phyloP scores from a whole-genome alignment of 805 yeast species.

The Kazachstania psychrophila region DNA sequence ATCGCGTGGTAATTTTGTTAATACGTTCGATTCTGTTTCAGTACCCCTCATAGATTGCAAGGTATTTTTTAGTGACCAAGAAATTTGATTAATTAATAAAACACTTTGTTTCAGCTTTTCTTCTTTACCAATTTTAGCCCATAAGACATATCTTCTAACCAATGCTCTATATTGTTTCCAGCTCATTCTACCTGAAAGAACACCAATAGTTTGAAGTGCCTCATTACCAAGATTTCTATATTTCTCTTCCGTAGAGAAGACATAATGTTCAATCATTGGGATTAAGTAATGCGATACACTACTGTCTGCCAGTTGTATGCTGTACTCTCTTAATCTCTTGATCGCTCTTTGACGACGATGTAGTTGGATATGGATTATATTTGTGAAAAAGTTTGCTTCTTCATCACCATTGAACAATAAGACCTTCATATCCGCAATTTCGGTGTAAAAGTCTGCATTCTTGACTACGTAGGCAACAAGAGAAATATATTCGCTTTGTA shows the following conservation, averaged over 20 bases:
- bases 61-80: conserved; percentile 40
- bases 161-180: conserved; percentile 80
- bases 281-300: conserved; percentile 71
- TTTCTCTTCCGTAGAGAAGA: conserved; percentile 49
- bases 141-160: conserved; percentile 54
- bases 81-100: conserved; percentile 46
- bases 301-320: conserved; percentile 38
- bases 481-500: conserved; percentile 63
- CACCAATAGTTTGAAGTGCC: conserved; percentile 52
- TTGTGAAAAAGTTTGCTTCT: conserved; percentile 72
- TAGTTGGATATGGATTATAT: conserved; percentile 73
- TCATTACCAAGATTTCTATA: conserved; percentile 56
- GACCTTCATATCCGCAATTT: conserved; percentile 56
- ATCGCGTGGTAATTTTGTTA: conserved; percentile 32
- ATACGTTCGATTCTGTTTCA: conserved; percentile 8
- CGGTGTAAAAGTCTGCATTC: conserved; percentile 36
- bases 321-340: conserved; percentile 46
- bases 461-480: conserved; percentile 56
- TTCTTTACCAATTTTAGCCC: conserved; percentile 38
- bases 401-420: conserved; percentile 60
- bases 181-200: conserved; percentile 46
- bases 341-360: conserved; percentile 83
- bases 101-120: conserved; percentile 49
- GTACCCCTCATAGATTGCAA: conserved; percentile 17
- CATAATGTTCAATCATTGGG: conserved; percentile 80